Evolutionary conservation across 1,284 basidiomycete genomes (phyloP), one percentile per base, ranked within the genome.

Genomic region (Tylopilus sp.): DNA sequence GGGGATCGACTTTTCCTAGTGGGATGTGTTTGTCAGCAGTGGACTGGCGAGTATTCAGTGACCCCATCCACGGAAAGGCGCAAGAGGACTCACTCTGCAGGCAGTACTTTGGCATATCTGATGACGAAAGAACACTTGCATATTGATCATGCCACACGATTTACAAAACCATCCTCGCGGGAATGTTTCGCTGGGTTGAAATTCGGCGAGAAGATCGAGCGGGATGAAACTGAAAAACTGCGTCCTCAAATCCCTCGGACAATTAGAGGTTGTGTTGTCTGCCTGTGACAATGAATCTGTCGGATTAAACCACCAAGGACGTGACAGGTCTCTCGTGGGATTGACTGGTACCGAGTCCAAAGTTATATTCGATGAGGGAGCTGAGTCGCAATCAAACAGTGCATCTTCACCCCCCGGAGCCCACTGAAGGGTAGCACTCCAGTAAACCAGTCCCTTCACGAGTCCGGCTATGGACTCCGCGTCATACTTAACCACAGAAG

Each of bases 161-260:
- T 29, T 52, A 49, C 72, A 74, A 39, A 65, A 67, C 73, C 73
- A 74, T 8, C 72, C 72, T 21, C 57, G 62, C 23, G 56, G 66
- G 52, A 60, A 70, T 16, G 41, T 51, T 44, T 67, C 66, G 28
- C 53, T 58, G 13, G 56, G 61, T 21, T 56, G 48, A 39, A 65
- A 61, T 9, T 52, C 48, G 10, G 59, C 60, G 15, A 70, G 58
- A 43, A 74, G 56, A 46, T 69, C 63, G 15, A 65, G 50, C 1
- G 71, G 72, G 8, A 73, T 55, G 40, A 70, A 63, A 25, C 63
- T 66, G 46, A 59, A 67, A 43, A 54, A 54, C 13, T 61, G 64
- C 53, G 46, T 53, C 38, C 49, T 51, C 23, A 67, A 43, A 45
- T 69, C 60, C 37, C 55, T 54, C 25, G 54, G 56, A 38, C 42